Base-by-base conservation (phyloP, 73 alveolate species). In the Symbiodinium pilosum region DNA sequence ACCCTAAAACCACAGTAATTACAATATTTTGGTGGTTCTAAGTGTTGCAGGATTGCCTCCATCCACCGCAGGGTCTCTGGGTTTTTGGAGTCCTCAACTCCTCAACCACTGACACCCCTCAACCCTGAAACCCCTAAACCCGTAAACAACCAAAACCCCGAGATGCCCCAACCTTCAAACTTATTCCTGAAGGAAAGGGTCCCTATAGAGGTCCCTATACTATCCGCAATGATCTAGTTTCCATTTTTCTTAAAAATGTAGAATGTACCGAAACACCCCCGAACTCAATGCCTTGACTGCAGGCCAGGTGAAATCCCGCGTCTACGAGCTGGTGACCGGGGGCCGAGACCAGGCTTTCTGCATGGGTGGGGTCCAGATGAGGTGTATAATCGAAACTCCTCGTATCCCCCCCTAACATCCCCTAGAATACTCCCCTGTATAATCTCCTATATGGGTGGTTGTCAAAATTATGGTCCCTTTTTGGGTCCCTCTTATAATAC, bases 251-350 rank as follows among this genome's bases (percentile, higher is more conserved):
- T 51, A 51, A 51, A n/a, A 51, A 24, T 51, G 12, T 24, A 51
- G 21, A 51, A 51, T 51, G 28, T 24, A 47, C 64, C 64, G 16
- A 16, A 47, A 16, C 16, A 47, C 64, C 64, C 24, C 64, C 7
- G 68, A 51, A 51, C 21, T 51, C 28, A 51, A 24, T 0, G 7
- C 18, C 71, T 54, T 24, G 77, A 7, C 36, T 64, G 40, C 77
- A 64, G 77, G 77, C 77, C 32, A 16, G 21, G 77, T 64, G 20
- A 18, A 9, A 36, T 64, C 77, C 40, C 21, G 28, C 39, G 20
- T 64, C 77, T 64, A 64, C 77, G 39, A 64, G 77, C 77, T 64
- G 39, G 81, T 64, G 38, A 64, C 81, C 38, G 81, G 81, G 38
- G 81, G 81, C 39, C 81, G 81, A 9, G 81, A 64, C 81, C 81